Evolutionary conservation across 2,329 filamentous ascomycete genomes (phyloP).

Genomic region (Capronia epimyces): DNA sequence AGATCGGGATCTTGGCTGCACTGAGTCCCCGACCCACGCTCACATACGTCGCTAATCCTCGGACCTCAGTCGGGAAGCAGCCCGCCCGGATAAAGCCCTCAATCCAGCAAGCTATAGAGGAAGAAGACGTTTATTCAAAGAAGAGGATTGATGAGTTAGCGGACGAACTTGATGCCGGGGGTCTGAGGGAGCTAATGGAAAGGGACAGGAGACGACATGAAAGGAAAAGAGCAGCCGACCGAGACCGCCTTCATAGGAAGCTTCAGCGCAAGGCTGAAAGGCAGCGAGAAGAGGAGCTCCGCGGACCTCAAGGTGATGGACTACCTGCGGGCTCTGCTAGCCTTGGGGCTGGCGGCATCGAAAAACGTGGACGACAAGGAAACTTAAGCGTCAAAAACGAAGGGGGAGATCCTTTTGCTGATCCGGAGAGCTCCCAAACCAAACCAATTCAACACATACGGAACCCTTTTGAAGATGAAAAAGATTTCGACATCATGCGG

Average conservation of each 20-base stretch:
- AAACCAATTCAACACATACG: slow-evolving; percentile 16
- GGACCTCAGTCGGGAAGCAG: slow-evolving; percentile 47
- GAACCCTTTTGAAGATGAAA: slow-evolving; percentile 29
- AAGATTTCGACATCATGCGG: slow-evolving; percentile 26
- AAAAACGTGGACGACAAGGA: slow-evolving; percentile 9
- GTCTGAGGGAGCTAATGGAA: slow-evolving; percentile 83
- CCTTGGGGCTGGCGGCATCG: slow-evolving; percentile 49
- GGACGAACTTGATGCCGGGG: slow-evolving; percentile 77
- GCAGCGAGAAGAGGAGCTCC: slow-evolving; percentile 51
- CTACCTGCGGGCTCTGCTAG: slow-evolving; percentile 33
- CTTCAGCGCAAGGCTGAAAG: slow-evolving; percentile 47
- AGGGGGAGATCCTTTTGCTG: slow-evolving; percentile 17
- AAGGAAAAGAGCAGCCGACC: slow-evolving; percentile 65
- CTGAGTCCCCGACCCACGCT: slow-evolving; percentile 81
- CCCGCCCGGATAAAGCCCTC: slow-evolving; percentile 17
- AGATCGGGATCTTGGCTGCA: slow-evolving; percentile 71
- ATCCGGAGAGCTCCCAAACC: slow-evolving; percentile 9
- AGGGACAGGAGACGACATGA: slow-evolving; percentile 76
- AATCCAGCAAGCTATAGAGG: slow-evolving; percentile 49
- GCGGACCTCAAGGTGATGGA: slow-evolving; percentile 29
- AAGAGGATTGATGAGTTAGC: slow-evolving; percentile 65
- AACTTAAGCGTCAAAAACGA: slow-evolving; percentile 1
- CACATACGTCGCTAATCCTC: slow-evolving; percentile 63
- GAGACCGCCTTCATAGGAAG: slow-evolving; percentile 52
- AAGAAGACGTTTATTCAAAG: slow-evolving; percentile 54